Percentiles rank a stretch among this genome's conserved stretches.
Evolutionary conservation across 2,329 filamentous ascomycete genomes (phyloP).

Genomic region (Ophiostoma ips): DNA sequence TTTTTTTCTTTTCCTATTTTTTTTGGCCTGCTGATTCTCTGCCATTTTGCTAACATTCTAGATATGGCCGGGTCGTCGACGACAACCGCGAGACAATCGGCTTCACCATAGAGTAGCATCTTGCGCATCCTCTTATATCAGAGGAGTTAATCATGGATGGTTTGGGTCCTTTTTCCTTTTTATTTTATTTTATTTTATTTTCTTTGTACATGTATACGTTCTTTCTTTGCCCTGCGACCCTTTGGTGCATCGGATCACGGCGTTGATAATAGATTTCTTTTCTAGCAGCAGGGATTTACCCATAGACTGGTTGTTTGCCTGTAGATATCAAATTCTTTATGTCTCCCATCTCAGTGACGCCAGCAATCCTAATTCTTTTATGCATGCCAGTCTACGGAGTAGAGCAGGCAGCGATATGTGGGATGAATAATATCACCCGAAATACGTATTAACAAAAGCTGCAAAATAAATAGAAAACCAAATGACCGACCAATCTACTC

Average conservation of each 20-base stretch:
- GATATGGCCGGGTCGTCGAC: constrained; percentile 51
- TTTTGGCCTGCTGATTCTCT: not conserved
- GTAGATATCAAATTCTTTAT: too few relatives aligned
- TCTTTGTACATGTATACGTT: too few relatives aligned
- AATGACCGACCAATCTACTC: too few relatives aligned
- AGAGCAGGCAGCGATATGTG: too few relatives aligned
- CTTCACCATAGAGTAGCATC: constrained; percentile 27
- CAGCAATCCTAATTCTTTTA: not conserved
- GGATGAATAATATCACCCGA: too few relatives aligned
- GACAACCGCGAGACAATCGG: constrained; percentile 47
- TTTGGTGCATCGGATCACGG: not conserved
- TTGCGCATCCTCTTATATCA: too few relatives aligned
- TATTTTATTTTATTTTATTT: not conserved
- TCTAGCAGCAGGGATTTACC: too few relatives aligned
- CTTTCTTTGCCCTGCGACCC: too few relatives aligned
- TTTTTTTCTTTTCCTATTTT: not conserved
- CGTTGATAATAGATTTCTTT: too few relatives aligned
- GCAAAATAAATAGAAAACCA: not conserved
- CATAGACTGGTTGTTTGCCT: too few relatives aligned
- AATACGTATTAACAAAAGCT: not conserved
- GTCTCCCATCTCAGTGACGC: not conserved
- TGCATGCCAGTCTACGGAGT: too few relatives aligned
- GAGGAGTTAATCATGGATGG: not conserved
- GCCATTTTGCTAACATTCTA: constrained; percentile 20
- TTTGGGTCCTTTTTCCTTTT: not conserved